phyloP scores from a whole-genome alignment of 352 stramenopile genomes.

The Thraustotheca clavata region DNA sequence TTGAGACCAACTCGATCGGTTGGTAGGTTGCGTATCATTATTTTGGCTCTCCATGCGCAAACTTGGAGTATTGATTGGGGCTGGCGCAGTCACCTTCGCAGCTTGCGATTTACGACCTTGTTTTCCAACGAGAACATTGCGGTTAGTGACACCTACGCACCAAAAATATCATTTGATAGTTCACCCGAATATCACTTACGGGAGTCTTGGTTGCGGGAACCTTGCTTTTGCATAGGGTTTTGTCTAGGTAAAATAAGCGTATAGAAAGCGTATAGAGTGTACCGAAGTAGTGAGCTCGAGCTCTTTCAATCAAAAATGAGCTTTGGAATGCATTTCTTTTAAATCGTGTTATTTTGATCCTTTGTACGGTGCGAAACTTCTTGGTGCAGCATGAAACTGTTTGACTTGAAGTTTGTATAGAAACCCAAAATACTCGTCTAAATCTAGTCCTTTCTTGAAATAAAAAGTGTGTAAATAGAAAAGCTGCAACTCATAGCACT shows the following conservation, averaged over 20 bases:
- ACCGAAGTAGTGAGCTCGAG: background rate
- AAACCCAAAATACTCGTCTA: background rate
- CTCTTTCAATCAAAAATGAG: background rate
- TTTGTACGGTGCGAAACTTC: too few species aligned
- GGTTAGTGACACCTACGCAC: conserved; percentile 9
- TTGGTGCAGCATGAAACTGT: background rate
- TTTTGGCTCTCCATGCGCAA: conserved; percentile 50
- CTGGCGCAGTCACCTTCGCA: conserved; percentile 29
- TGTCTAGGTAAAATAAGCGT: background rate
- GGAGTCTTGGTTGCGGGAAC: background rate
- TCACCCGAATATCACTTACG: background rate
- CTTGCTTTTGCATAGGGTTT: background rate
- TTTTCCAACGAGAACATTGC: conserved; percentile 6
- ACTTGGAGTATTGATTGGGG: conserved; percentile 74
- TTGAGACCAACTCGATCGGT: conserved; percentile 35
- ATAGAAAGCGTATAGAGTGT: background rate
- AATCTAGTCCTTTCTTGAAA: too few species aligned
- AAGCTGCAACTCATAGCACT: too few species aligned
- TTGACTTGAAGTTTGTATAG: background rate
- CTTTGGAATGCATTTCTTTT: background rate
- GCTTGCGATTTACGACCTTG: conserved; percentile 12
- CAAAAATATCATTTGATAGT: too few species aligned
- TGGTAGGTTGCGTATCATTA: conserved; percentile 36
- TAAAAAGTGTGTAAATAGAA: too few species aligned
- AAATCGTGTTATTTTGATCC: background rate